Base-by-base conservation (phyloP, 2,329 filamentous ascomycete genomes). In the Niveomyces coronatus region DNA sequence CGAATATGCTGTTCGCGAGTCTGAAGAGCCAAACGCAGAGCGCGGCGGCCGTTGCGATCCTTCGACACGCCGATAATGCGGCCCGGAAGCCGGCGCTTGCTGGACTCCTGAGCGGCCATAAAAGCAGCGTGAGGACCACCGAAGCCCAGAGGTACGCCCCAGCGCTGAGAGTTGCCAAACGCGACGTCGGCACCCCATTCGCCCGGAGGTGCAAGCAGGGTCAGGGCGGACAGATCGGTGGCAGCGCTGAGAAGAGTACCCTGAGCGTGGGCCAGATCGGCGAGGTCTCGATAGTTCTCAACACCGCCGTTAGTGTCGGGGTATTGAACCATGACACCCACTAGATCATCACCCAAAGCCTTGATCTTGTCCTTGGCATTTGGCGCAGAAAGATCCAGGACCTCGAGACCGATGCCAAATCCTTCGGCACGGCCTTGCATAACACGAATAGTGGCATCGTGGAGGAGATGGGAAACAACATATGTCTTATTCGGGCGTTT, bases 101-200 rank as follows among this genome's bases (percentile, higher is more conserved):
- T 79, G 61, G 89, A 85, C 35, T 95, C 88, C 39, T 77, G 77
- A 39, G 88, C 87, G 15, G 89, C 85, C 57, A 96, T 95, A 73
- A 96, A 96, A 14, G 88, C 89, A 18, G 89, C 89, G 54, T 95
- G 89, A n/a, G 89, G 89, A 15, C 89, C 89, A 52, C 89, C 89
- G 50, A 81, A 93, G 35, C 89, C 89, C 55, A 95, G 77, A 3
- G 89, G 88, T 10, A 96, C 85, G 58, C 89, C 89, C 44, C 95
- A 83, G 42, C 89, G 72, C 65, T 96, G 89, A 13, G 89, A 80
- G 53, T 82, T 94, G 48, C 89, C 89, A 55, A 96, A 94, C 5
- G 88, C 89, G 50, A 96, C 85, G 55, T 96, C 89, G 16, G 89
- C 89, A 29, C 89, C 89, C 63, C 89, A 95, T 55, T 95, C 89